Evolutionary conservation across 2,329 filamentous ascomycete species (phyloP).

Genomic region (Dryadomyces quercivorus): DNA sequence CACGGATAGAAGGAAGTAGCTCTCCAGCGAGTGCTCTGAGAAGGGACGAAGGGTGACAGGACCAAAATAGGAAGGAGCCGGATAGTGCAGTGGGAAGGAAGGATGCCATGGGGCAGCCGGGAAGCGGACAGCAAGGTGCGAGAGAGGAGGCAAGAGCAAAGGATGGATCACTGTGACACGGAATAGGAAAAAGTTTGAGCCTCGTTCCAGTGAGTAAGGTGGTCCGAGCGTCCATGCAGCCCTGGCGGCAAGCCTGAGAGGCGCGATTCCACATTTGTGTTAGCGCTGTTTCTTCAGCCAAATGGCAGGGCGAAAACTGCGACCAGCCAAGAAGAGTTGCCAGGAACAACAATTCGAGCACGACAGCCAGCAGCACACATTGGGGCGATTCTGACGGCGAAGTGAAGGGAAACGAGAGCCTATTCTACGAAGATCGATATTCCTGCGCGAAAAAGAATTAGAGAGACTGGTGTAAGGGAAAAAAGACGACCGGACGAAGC

Average conservation of each 20-base stretch:
- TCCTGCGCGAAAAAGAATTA: too few species aligned
- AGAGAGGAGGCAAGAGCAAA: background rate
- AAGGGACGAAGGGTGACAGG: background rate
- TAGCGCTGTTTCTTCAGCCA: background rate
- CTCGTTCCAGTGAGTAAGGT: background rate
- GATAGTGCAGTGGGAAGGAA: background rate
- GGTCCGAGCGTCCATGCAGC: background rate
- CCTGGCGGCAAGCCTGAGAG: background rate
- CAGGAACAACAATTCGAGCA: background rate
- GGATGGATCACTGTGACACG: conserved; percentile 1
- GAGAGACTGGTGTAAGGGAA: background rate
- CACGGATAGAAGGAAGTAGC: too few species aligned
- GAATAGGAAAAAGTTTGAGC: conserved; percentile 14
- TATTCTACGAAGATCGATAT: too few species aligned
- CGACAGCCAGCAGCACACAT: too few species aligned
- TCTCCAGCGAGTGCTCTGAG: too few species aligned
- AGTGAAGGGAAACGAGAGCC: too few species aligned
- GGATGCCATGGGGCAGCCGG: background rate
- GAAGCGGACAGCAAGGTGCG: background rate
- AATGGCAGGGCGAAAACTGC: background rate
- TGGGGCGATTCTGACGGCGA: too few species aligned
- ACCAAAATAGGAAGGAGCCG: background rate
- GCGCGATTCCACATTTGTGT: background rate
- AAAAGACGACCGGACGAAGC: background rate
- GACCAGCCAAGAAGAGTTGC: background rate